Conservation (phyloP, 1,139 yeast species). For the Scheffersomyces insectosa region DNA sequence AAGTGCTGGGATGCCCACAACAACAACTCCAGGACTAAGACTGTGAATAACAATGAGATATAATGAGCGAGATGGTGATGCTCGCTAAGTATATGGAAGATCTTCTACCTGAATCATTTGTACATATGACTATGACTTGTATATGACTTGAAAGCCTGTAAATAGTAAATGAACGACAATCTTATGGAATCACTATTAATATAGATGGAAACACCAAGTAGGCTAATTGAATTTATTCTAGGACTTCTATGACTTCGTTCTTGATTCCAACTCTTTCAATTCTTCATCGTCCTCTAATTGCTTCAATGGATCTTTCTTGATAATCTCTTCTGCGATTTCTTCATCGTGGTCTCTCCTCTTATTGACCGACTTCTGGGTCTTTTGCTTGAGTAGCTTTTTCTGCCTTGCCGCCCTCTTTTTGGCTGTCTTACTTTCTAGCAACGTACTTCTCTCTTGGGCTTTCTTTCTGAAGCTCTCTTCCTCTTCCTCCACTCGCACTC, state of each 20-base stretch:
- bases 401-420: constrained; percentile 6
- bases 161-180: not conserved
- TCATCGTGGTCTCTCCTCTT: no score
- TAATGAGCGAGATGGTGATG: not conserved
- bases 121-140: not conserved
- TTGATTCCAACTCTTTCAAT: no score
- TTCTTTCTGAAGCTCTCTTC: no score
- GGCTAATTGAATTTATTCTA: no score
- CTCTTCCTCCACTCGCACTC: no score
- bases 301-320: no score
- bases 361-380: not conserved
- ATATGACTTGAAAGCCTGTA: not conserved
- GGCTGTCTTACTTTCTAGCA: constrained; percentile 4
- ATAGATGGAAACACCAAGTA: not conserved
- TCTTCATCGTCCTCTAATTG: no score
- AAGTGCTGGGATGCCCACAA: constrained; percentile 66
- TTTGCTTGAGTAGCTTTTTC: constrained; percentile 2
- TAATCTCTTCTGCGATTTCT: no score
- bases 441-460: not conserved
- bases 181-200: not conserved
- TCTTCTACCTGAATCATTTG: not conserved
- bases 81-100: not conserved
- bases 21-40: constrained; percentile 56
- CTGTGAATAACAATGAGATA: constrained; percentile 33
- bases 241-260: no score